Conservation (phyloP, 2,329 filamentous ascomycete species). For the Hypoxylon rubiginosum region DNA sequence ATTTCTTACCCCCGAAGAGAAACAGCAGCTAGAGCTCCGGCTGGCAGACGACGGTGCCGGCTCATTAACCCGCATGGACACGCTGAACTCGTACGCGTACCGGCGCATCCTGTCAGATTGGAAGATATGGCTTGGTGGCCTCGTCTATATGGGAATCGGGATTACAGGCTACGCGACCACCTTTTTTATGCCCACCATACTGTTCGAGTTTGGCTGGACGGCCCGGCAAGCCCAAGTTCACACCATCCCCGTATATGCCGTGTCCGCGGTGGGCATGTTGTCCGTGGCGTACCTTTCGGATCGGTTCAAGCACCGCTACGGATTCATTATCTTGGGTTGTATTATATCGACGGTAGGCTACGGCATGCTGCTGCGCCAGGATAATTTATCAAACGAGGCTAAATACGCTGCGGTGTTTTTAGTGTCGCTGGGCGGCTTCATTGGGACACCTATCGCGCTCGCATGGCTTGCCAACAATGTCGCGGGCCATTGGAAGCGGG, state of each 20-base stretch:
- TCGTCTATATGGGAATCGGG: slow-evolving; percentile 51
- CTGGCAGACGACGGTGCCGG: slow-evolving; percentile 50
- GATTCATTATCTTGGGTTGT: slow-evolving; percentile 52
- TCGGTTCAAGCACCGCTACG: slow-evolving; percentile 52
- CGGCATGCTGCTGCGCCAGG: slow-evolving; percentile 52
- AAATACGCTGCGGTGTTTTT: slow-evolving; percentile 57
- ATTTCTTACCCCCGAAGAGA: slow-evolving; percentile 61
- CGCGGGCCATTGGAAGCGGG: slow-evolving; percentile 65
- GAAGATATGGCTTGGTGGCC: slow-evolving; percentile 57
- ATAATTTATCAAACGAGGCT: slow-evolving; percentile 43
- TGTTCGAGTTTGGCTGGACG: slow-evolving; percentile 56
- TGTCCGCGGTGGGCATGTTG: slow-evolving; percentile 51
- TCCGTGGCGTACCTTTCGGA: slow-evolving; percentile 53
- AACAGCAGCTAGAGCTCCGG: slow-evolving; percentile 50
- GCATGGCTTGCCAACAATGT: slow-evolving; percentile 67
- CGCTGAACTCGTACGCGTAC: slow-evolving; percentile 48
- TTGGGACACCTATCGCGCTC: slow-evolving; percentile 54
- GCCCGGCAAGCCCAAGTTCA: slow-evolving; percentile 54
- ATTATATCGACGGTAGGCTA: slow-evolving; percentile 52
- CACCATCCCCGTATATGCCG: slow-evolving; percentile 57
- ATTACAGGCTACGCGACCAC: slow-evolving; percentile 53
- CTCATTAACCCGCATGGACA: slow-evolving; percentile 49
- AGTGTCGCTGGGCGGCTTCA: slow-evolving; percentile 53
- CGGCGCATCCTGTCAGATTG: slow-evolving; percentile 54
- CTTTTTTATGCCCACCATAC: slow-evolving; percentile 60